Percentiles rank a stretch among this genome's conserved stretches.
These are phyloP conservation scores for Coleophoma eucalyptorum DNA, from an alignment of 2,329 filamentous ascomycete species.

Conservation along the genomic window DNA sequence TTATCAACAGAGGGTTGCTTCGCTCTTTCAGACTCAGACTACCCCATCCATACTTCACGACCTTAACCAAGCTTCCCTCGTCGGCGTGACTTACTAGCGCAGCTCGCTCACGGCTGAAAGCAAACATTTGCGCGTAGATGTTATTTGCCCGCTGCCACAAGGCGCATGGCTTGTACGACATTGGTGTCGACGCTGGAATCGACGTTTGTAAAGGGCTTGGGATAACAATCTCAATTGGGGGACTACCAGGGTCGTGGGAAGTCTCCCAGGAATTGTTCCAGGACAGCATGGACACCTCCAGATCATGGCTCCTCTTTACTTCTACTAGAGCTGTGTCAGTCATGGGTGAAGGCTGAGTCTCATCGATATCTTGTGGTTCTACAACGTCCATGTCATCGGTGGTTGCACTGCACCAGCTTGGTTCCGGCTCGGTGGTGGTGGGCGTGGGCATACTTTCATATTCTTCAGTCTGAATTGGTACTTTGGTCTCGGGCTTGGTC, in stretches of 20 bases:
- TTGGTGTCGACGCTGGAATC: background rate
- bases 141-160: conserved; percentile 11
- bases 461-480: background rate
- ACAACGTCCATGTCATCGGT: background rate
- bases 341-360: background rate
- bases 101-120: conserved; percentile 1
- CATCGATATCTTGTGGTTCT: background rate
- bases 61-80: conserved; percentile 6
- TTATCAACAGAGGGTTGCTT: conserved; percentile 11
- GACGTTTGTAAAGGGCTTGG: conserved; percentile 2
- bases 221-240: background rate
- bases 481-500: background rate
- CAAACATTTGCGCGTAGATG: conserved; percentile 11
- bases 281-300: background rate
- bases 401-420: background rate
- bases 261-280: background rate
- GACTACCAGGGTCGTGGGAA: background rate
- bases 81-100: conserved; percentile 1
- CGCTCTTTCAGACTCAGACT: conserved; percentile 6
- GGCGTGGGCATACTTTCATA: background rate
- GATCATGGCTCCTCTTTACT: background rate
- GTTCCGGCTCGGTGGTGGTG: background rate
- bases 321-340: background rate
- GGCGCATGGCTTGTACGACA: conserved; percentile 2
- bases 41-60: conserved; percentile 10